Percentiles rank a stretch among this genome's conserved stretches.
Conservation (phyloP, 257 asterid species). For the Leptodermis oblonga region DNA sequence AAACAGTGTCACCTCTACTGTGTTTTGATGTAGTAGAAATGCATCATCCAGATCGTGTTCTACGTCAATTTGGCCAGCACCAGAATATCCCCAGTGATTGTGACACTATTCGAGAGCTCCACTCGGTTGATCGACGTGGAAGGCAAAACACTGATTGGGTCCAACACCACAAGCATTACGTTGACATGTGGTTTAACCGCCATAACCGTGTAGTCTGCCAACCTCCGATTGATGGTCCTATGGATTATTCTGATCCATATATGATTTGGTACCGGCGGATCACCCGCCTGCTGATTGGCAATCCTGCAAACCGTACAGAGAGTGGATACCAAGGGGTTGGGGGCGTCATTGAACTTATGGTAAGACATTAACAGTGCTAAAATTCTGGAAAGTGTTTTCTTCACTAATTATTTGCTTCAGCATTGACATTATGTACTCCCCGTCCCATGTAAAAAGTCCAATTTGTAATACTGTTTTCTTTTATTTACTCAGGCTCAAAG, state of each 20-base stretch:
- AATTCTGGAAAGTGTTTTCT: not conserved
- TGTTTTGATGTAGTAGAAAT: slow-evolving; percentile 78
- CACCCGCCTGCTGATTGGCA: slow-evolving; percentile 65
- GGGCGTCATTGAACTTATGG: slow-evolving; percentile 62
- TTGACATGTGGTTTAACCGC: slow-evolving; percentile 67
- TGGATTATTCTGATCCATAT: slow-evolving; percentile 61
- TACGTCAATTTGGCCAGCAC: slow-evolving; percentile 67
- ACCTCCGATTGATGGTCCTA: slow-evolving; percentile 41
- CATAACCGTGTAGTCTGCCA: slow-evolving; percentile 36
- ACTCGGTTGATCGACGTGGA: slow-evolving; percentile 71
- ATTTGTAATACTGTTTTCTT: too few relatives aligned
- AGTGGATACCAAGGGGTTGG: slow-evolving; percentile 59
- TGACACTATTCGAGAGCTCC: slow-evolving; percentile 66
- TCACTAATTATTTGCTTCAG: not conserved
- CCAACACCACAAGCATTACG: slow-evolving; percentile 61
- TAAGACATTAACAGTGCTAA: slow-evolving; percentile 12
- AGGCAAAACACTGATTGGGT: slow-evolving; percentile 86
- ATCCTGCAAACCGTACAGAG: slow-evolving; percentile 60
- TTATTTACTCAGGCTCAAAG: slow-evolving; percentile 55
- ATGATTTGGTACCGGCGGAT: slow-evolving; percentile 65
- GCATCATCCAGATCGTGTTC: slow-evolving; percentile 72
- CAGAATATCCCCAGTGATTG: slow-evolving; percentile 58
- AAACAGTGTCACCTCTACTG: slow-evolving; percentile 65
- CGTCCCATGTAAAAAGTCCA: too few relatives aligned
- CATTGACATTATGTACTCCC: not conserved